Evolutionary conservation across 106 monocot genomes (phyloP).

Genomic region (Xerophyta viscosa): DNA sequence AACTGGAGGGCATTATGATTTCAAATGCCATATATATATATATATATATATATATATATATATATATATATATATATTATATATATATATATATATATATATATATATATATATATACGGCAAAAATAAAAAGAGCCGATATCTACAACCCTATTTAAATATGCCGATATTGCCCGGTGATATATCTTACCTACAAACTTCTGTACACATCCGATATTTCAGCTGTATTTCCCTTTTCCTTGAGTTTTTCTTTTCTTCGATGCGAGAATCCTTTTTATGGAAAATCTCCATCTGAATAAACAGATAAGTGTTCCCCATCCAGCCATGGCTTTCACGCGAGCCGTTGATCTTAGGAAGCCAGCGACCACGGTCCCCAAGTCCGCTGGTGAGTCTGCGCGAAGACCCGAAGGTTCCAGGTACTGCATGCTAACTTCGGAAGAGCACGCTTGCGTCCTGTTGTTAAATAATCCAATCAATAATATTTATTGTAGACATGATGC

Average conservation of each 20-base stretch:
- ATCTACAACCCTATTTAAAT: no score
- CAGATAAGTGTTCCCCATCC: slow-evolving; percentile 45
- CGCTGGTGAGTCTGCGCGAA: slow-evolving; percentile 22
- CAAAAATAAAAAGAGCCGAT: no score
- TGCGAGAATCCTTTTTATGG: slow-evolving; percentile 53
- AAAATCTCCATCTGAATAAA: slow-evolving; percentile 55
- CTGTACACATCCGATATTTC: no score
- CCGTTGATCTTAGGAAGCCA: slow-evolving; percentile 26
- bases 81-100: no score
- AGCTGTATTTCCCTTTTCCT: slow-evolving; percentile 2
- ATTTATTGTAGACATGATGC: no score
- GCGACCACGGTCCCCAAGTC: slow-evolving; percentile 36
- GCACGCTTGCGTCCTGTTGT: slow-evolving; percentile 13
- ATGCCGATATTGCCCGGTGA: no score
- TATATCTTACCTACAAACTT: no score
- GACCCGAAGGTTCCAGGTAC: slow-evolving; percentile 19
- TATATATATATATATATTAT: no score
- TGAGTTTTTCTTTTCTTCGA: slow-evolving; percentile 21
- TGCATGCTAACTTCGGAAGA: slow-evolving; percentile 10
- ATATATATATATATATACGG: no score
- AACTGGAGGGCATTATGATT: no score
- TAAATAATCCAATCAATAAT: slow-evolving; percentile 28
- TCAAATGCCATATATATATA: no score
- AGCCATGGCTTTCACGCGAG: slow-evolving; percentile 15
- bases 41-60: no score